A percentile compares a stretch with the other conserved stretches of the same genome.
Conservation (phyloP, 2,329 filamentous ascomycete species). For the Colletotrichum euphorbiae region DNA sequence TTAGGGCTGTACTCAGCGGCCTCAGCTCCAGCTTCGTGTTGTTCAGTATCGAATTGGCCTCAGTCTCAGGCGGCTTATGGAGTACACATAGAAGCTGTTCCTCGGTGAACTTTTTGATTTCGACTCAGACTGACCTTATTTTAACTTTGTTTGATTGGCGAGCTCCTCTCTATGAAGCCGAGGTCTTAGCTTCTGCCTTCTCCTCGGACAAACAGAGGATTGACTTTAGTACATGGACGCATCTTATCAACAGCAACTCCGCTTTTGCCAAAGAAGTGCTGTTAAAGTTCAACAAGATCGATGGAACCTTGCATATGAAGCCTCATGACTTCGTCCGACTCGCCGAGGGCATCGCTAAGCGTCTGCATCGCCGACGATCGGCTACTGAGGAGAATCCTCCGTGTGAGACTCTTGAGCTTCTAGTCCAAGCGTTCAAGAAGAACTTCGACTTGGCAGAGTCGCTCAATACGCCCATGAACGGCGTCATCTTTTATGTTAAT, state of each 20-base stretch:
- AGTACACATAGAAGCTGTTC: background rate
- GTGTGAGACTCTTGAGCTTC: conserved; percentile 10
- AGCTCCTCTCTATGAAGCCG: conserved; percentile 2
- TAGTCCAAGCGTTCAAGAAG: background rate
- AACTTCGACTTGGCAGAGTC: background rate
- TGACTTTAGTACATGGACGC: background rate
- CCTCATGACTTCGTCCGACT: conserved; percentile 3
- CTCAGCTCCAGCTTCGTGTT: background rate
- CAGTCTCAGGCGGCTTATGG: background rate
- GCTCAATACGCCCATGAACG: background rate
- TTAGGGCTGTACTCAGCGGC: background rate
- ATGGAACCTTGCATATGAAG: background rate
- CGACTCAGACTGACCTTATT: too few species aligned
- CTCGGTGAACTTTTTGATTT: too few species aligned
- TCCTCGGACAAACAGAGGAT: background rate
- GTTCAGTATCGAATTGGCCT: conserved; percentile 2
- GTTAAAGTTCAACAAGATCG: background rate
- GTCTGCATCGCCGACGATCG: background rate
- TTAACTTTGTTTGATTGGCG: too few species aligned
- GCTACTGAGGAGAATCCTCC: background rate
- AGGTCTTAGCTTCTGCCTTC: conserved; percentile 1
- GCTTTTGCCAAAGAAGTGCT: conserved; percentile 11
- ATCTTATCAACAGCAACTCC: conserved; percentile 16
- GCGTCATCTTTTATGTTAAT: conserved; percentile 9
- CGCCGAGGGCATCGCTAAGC: conserved; percentile 6